A percentile compares a stretch with the other conserved stretches of the same genome.
These are phyloP conservation scores for Funneliformis mosseae DNA, from an alignment of 192 early-diverging fungal species.

Conservation along the genomic window DNA sequence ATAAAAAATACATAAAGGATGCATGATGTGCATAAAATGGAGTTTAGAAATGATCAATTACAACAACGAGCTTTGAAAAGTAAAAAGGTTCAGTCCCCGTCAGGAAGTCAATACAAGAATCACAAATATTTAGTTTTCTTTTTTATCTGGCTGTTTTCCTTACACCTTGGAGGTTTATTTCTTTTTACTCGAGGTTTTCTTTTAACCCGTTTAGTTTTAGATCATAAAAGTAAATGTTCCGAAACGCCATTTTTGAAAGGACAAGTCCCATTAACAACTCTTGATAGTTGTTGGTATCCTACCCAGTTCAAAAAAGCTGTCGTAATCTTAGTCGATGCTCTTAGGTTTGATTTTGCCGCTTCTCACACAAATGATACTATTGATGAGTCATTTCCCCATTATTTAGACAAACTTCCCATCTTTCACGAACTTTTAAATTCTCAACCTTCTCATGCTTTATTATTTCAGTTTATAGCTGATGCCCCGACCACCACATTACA, in stretches of 20 bases:
- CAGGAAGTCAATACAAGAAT: too few relatives aligned
- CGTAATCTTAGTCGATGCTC: conserved; percentile 72
- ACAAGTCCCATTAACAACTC: conserved; percentile 27
- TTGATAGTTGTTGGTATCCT: conserved; percentile 45
- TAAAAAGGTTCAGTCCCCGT: too few relatives aligned
- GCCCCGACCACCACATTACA: conserved; percentile 85
- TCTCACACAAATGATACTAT: conserved; percentile 34
- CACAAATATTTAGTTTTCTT: conserved; percentile 3
- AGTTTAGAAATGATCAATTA: too few relatives aligned
- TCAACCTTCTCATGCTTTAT: conserved; percentile 57
- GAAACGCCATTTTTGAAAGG: background rate
- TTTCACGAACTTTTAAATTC: conserved; percentile 50
- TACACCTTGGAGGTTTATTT: conserved; percentile 58
- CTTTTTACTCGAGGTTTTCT: conserved; percentile 75
- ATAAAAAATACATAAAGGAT: too few relatives aligned
- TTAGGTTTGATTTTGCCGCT: conserved; percentile 65
- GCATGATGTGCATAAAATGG: too few relatives aligned
- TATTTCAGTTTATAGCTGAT: conserved; percentile 76
- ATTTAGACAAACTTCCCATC: conserved; percentile 54
- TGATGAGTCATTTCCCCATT: conserved; percentile 39
- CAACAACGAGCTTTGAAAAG: too few relatives aligned
- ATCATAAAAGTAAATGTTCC: conserved; percentile 50
- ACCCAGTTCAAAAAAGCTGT: conserved; percentile 61
- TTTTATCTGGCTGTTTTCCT: conserved; percentile 44
- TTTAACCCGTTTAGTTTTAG: conserved; percentile 65